Base-by-base conservation (phyloP, 2,329 filamentous ascomycete genomes). In the Calonectria montana region DNA sequence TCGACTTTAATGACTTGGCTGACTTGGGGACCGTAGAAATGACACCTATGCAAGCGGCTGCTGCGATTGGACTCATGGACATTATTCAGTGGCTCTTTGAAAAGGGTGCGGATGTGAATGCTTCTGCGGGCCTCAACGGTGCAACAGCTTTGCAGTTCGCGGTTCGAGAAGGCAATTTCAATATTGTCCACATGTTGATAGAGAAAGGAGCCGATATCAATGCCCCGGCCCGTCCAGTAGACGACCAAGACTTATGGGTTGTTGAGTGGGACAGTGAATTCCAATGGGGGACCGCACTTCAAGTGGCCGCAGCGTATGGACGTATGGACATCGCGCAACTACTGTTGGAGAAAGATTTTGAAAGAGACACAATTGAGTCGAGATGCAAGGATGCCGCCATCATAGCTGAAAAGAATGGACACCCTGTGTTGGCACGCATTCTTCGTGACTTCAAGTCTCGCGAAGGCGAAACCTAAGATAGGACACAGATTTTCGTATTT, bases 311-410 rank as follows among this genome's bases (percentile, higher is more conserved):
- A 18, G 4, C 9, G 1, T 7, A 1, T 4, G 68, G 68, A 1
- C 39, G 53, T 10, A 41, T 70, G 7, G 68, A 70, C 13, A 37
- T 70, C 2, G 35, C 59, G n/a, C 25, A 66, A 23, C 29, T 70
- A 3, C 18, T 70, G 10, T 10, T 70, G 12, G 53, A 70, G n/a
- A 66, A 66, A 10, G 43, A 62, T 25, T 3, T 5, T 4, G 15
- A 37, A 4, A 21, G 27, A 2, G 35, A 55, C 15, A 48, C 29
- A 23, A 64, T 64, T 18, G 7, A 48, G n/a, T 15, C 25, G 27
- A 64, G 41, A 13, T 64, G 61, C 8, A 35, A 37, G 16, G 61
- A 48, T 9, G 61, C 61, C 5, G 61, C 61, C 1, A 27, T 3
- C 5, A 35, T 37, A 9, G 61, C 43, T 2, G 27, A 29, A 3